Evolutionary conservation across 768 basidiomycete genomes (phyloP), one percentile per base, ranked within the genome.

Genomic region (Fomitopsis pulvina): DNA sequence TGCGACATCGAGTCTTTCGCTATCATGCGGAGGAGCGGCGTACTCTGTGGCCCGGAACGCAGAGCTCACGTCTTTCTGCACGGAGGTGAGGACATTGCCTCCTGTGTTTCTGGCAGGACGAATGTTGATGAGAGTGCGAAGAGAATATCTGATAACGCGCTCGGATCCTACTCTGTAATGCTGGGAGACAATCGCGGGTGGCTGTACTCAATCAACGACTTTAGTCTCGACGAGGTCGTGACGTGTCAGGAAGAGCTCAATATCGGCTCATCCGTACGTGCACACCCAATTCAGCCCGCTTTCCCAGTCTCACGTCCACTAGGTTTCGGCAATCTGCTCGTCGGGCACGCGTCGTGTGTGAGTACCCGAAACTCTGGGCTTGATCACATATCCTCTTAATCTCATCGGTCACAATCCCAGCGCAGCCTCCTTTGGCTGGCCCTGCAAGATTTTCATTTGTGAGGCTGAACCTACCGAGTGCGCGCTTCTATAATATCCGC

Each of bases 141-240:
- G n/a, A n/a, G n/a, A n/a, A n/a, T n/a, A 4, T 9, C 24, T 27
- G 11, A 5, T 20, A 4, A 4, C 5, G 24, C n/a, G 10, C 12
- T 28, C n/a, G 48, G 30, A 7, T 5, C 12, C 14, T 49, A 25
- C 37, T 41, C 26, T 22, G 38, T 49, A 4, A 30, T 51, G 18
- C 21, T 46, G 16, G 53, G 53, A 1, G 53, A 54, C 38, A 44
- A 1, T 10, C 21, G 27, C 4, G 53, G 53, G 21, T 54, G 53
- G 53, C 32, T 54, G 29, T 45, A 51, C 29, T 51, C 49, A 1
- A 14, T 53, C 3, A 25, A 30, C 20, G 18, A 45, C 12, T 21
- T 38, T 4, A 22, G 37, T 22, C 40, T 29, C 38, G 29, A 14
- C 20, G 21, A 43, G 9, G 16, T 18, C n/a, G n/a, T 41, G 1